A percentile compares a stretch with the other conserved stretches of the same genome.
Evolutionary conservation across 208 protist species (phyloP).

Genomic region (Crithidia expoeki): DNA sequence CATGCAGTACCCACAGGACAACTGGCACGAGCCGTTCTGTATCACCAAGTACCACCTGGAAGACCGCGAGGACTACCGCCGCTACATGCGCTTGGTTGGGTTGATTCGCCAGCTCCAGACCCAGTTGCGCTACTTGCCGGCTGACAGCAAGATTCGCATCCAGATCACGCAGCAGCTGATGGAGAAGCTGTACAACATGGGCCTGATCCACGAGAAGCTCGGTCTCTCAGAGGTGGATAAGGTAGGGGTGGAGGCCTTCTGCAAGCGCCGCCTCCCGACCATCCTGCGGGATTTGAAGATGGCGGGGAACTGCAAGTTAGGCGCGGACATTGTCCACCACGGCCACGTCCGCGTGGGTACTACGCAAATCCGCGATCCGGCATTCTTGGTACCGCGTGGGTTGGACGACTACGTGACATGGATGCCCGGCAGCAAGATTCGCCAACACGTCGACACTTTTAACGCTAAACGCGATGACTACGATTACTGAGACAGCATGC

Average conservation of each 20-base stretch:
- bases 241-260: conserved; percentile 90
- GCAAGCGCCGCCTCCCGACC: conserved; percentile 86
- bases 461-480: conserved; percentile 89
- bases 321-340: conserved; percentile 84
- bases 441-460: conserved; percentile 87
- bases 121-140: conserved; percentile 87
- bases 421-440: conserved; percentile 91
- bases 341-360: conserved; percentile 91
- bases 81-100: conserved; percentile 88
- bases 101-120: conserved; percentile 87
- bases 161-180: conserved; percentile 91
- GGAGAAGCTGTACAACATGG: conserved; percentile 92
- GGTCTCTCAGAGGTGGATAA: conserved; percentile 90
- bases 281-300: conserved; percentile 89
- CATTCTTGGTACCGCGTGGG: conserved; percentile 85
- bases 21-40: conserved; percentile 92
- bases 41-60: conserved; percentile 94
- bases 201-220: conserved; percentile 86
- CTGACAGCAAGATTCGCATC: conserved; percentile 88
- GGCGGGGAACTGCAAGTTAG: conserved; percentile 88
- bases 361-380: conserved; percentile 86
- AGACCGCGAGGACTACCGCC: conserved; percentile 92
- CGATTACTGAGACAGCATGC: conserved; percentile 42
- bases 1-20: conserved; percentile 91
- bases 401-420: conserved; percentile 90